A percentile compares a stretch with the other conserved stretches of the same genome.
phyloP scores from a whole-genome alignment of 805 yeast species.

The Candida montana region DNA sequence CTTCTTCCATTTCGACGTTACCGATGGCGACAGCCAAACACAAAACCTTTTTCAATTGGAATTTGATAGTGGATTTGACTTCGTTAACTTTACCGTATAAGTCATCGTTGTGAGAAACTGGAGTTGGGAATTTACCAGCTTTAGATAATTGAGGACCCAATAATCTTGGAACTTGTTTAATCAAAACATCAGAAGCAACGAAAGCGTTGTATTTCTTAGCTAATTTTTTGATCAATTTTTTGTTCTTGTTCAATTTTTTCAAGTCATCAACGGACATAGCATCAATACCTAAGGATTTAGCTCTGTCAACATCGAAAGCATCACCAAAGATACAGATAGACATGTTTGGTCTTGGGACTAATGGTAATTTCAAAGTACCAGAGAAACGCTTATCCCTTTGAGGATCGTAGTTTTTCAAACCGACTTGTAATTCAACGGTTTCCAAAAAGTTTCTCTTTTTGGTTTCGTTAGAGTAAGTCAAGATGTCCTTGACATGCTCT shows the following conservation, averaged over 20 bases:
- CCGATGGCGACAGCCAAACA: conserved; percentile 99
- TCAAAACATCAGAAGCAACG: conserved; percentile 98
- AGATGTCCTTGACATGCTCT: conserved; percentile 89
- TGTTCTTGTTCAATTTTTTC: conserved; percentile 99
- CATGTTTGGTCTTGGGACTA: conserved; percentile 99
- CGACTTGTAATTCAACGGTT: conserved; percentile 99
- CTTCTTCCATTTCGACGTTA: conserved; percentile 99
- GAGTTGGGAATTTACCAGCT: conserved; percentile 99
- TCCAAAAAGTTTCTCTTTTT: conserved; percentile 99
- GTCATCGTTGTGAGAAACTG: conserved; percentile 99
- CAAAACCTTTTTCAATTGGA: conserved; percentile 99
- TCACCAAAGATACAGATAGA: conserved; percentile 99
- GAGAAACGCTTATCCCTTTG: conserved; percentile 99
- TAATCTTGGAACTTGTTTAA: conserved; percentile 99
- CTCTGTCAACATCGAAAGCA: conserved; percentile 99
- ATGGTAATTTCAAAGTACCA: conserved; percentile 97
- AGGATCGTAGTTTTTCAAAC: conserved; percentile 99
- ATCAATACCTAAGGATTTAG: conserved; percentile 97
- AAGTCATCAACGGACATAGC: conserved; percentile 99
- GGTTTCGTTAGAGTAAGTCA: conserved; percentile 86
- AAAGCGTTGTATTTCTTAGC: conserved; percentile 99
- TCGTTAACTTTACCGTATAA: conserved; percentile 92
- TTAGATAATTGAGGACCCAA: conserved; percentile 99
- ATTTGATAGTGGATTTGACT: conserved; percentile 99
- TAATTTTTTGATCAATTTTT: conserved; percentile 98